phyloP scores from a whole-genome alignment of 495 filamentous ascomycete genomes.

The Aspergillus leporis region DNA sequence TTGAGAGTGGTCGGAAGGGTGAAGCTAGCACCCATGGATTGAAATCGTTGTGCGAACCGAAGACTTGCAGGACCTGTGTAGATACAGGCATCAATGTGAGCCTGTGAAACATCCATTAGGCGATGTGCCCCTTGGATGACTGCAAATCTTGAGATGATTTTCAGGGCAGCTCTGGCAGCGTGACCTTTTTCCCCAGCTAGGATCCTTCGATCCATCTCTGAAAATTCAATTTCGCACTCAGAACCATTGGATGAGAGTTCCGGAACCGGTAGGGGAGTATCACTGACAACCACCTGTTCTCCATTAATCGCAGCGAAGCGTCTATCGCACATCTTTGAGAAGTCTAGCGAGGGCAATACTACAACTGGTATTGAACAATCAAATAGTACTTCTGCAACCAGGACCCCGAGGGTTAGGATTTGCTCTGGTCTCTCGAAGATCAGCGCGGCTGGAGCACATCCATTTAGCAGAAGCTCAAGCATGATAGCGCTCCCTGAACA shows the following conservation, averaged over 20 bases:
- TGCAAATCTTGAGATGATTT: constrained; percentile 27
- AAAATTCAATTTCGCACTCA: background rate
- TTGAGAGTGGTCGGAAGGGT: constrained; percentile 32
- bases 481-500: constrained; percentile 33
- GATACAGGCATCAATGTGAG: constrained; percentile 35
- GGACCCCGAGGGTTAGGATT: constrained; percentile 32
- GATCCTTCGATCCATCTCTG: constrained; percentile 18
- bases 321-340: constrained; percentile 8
- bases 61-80: constrained; percentile 34
- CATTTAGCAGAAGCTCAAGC: constrained; percentile 31
- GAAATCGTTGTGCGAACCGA: constrained; percentile 24
- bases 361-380: constrained; percentile 27
- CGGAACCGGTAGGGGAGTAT: background rate
- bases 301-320: background rate
- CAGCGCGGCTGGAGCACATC: constrained; percentile 20
- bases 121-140: constrained; percentile 18
- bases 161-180: constrained; percentile 27
- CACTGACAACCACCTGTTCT: background rate
- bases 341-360: constrained; percentile 13
- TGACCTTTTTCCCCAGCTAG: constrained; percentile 24
- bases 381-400: constrained; percentile 32
- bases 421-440: constrained; percentile 30
- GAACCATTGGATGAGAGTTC: background rate
- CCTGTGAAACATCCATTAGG: constrained; percentile 27
- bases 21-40: constrained; percentile 22